phyloP scores from a whole-genome alignment of 768 basidiomycete genomes.

The Tremella yokohamensis region DNA sequence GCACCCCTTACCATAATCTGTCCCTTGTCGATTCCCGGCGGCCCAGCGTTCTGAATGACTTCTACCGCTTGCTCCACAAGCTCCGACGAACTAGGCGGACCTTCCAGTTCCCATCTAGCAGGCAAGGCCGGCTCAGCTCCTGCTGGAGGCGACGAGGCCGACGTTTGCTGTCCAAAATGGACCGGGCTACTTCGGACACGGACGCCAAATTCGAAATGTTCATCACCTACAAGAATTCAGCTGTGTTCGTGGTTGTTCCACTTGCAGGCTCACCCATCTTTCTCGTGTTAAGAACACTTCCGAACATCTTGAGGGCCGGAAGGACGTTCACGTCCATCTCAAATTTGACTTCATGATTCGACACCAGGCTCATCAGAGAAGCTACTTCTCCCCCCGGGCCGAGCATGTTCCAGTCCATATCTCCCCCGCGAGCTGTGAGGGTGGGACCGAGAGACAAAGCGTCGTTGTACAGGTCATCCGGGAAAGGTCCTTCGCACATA shows the following conservation, averaged over 20 bases:
- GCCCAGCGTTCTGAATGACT: too few relatives aligned
- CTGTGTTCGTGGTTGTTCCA: background rate
- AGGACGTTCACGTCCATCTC: slow-evolving; percentile 65
- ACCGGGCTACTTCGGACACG: slow-evolving; percentile 5
- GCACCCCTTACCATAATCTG: background rate
- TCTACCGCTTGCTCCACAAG: too few relatives aligned
- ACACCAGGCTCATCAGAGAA: slow-evolving; percentile 72
- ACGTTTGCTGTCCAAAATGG: too few relatives aligned
- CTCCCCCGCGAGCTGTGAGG: slow-evolving; percentile 54
- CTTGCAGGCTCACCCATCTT: slow-evolving; percentile 20
- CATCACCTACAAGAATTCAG: slow-evolving; percentile 31
- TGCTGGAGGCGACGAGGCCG: too few relatives aligned
- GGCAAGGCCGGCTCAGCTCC: too few relatives aligned
- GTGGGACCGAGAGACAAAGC: slow-evolving; percentile 64
- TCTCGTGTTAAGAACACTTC: slow-evolving; percentile 68
- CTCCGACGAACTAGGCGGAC: too few relatives aligned
- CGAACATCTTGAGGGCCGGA: slow-evolving; percentile 57
- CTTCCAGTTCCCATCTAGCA: too few relatives aligned
- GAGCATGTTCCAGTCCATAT: slow-evolving; percentile 74
- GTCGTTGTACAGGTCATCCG: slow-evolving; percentile 67
- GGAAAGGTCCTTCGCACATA: slow-evolving; percentile 63
- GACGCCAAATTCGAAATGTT: slow-evolving; percentile 38
- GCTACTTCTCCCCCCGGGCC: slow-evolving; percentile 70
- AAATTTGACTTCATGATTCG: slow-evolving; percentile 72
- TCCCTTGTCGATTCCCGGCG: too few relatives aligned